phyloP scores from a whole-genome alignment of 2,329 filamentous ascomycete species.

The Fusarium agapanthi region DNA sequence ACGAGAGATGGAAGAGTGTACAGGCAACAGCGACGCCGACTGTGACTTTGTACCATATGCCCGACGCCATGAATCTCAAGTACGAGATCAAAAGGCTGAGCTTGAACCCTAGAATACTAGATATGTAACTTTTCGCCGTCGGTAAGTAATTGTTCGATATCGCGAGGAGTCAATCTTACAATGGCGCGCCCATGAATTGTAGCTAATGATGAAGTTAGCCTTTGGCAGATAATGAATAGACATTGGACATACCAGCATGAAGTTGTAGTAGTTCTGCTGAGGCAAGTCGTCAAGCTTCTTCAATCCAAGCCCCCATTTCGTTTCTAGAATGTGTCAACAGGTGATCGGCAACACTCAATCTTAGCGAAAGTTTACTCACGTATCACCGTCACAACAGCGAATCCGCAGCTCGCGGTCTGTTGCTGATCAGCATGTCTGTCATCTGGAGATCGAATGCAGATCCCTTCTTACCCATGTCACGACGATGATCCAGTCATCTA shows the following conservation, averaged over 20 bases:
- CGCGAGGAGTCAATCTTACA: slow-evolving; percentile 43
- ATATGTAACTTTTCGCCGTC: slow-evolving; percentile 47
- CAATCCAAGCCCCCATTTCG: slow-evolving; percentile 55
- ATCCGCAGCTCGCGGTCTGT: slow-evolving; percentile 47
- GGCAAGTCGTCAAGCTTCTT: slow-evolving; percentile 49
- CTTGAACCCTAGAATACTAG: slow-evolving; percentile 57
- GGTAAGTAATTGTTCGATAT: neutral
- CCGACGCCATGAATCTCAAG: slow-evolving; percentile 53
- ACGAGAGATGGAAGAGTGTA: slow-evolving; percentile 51
- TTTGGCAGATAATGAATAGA: fast-evolving
- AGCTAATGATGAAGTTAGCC: slow-evolving; percentile 24
- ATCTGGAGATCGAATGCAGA: neutral
- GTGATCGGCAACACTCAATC: neutral
- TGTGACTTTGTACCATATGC: slow-evolving; percentile 46
- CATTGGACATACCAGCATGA: slow-evolving; percentile 17
- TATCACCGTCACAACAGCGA: slow-evolving; percentile 47
- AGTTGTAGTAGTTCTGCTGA: slow-evolving; percentile 48
- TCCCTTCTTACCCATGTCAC: slow-evolving; percentile 22
- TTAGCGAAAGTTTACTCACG: slow-evolving; percentile 41
- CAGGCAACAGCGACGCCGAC: slow-evolving; percentile 48
- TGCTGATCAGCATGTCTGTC: neutral
- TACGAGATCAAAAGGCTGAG: slow-evolving; percentile 55
- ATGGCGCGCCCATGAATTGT: slow-evolving; percentile 54
- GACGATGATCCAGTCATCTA: slow-evolving; percentile 34
- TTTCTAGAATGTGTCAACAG: slow-evolving; percentile 44